Percentiles rank a stretch among this genome's conserved stretches.
phyloP scores from a whole-genome alignment of 2,329 filamentous ascomycete species.

The Leptosphaerulina australis region DNA sequence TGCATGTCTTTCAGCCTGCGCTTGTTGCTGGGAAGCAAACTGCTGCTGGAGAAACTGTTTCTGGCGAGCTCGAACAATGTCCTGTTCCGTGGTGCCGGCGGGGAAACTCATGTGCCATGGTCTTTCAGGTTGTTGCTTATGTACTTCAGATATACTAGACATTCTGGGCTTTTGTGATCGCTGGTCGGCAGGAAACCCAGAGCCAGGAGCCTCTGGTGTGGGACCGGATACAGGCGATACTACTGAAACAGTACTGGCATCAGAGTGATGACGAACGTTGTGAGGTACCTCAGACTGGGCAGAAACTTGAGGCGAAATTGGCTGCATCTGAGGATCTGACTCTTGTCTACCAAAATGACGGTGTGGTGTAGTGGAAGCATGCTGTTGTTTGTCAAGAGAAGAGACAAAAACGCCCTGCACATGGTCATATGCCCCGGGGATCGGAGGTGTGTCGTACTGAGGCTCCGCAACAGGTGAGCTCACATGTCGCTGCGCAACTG shows the following conservation, averaged over 20 bases:
- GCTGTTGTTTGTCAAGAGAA: slow-evolving; percentile 26
- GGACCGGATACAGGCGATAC: slow-evolving; percentile 41
- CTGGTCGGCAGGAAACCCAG: slow-evolving; percentile 22
- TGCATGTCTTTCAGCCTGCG: slow-evolving; percentile 39
- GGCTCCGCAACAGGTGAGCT: slow-evolving; percentile 35
- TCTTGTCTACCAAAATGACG: slow-evolving; percentile 28
- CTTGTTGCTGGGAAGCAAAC: slow-evolving; percentile 40
- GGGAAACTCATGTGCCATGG: slow-evolving; percentile 46
- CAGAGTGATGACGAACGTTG: slow-evolving; percentile 34
- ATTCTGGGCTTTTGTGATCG: slow-evolving; percentile 38
- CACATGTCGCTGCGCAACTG: slow-evolving; percentile 28
- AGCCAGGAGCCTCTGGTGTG: slow-evolving; percentile 23
- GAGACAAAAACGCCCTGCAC: slow-evolving; percentile 42
- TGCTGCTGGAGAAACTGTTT: slow-evolving; percentile 46
- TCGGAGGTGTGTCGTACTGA: slow-evolving; percentile 45
- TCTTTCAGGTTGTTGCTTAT: slow-evolving; percentile 30
- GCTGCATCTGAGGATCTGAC: slow-evolving; percentile 40
- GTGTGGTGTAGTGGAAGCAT: slow-evolving; percentile 21
- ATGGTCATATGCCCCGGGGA: slow-evolving; percentile 45
- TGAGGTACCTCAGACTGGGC: slow-evolving; percentile 34
- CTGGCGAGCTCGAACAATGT: slow-evolving; percentile 46
- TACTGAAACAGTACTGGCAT: slow-evolving; percentile 36
- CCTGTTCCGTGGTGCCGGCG: slow-evolving; percentile 44
- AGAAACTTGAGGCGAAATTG: slow-evolving; percentile 43
- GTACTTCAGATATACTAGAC: slow-evolving; percentile 45